Evolutionary conservation across 2,329 filamentous ascomycete genomes (phyloP).

Genomic region (Conoideocrella luteorostrata): DNA sequence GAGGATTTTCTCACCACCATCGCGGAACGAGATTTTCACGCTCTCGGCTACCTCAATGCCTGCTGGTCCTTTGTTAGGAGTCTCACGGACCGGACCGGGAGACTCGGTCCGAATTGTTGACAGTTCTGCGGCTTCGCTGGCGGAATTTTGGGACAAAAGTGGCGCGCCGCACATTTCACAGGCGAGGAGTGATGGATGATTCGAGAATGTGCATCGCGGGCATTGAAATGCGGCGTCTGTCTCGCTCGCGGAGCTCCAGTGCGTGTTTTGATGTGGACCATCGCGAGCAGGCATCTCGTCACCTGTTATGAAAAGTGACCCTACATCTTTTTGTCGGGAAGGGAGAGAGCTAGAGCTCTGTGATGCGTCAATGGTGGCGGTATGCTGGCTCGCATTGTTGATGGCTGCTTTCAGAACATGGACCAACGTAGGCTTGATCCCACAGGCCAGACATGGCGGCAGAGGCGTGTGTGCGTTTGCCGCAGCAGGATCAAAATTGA

Average conservation of each 20-base stretch:
- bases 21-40: constrained; percentile 87
- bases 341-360: neutral
- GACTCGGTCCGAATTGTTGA: constrained; percentile 57
- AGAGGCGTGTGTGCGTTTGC: constrained; percentile 74
- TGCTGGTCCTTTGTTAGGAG: constrained; percentile 19
- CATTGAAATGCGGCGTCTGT: constrained; percentile 53
- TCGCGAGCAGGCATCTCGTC: too few species aligned
- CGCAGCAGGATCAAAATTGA: constrained; percentile 83
- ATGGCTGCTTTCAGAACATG: constrained; percentile 85
- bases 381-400: constrained; percentile 58
- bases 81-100: constrained; percentile 62
- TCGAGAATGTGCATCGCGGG: constrained; percentile 86
- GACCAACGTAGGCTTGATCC: constrained; percentile 81
- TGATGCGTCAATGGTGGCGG: constrained; percentile 8
- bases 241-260: constrained; percentile 6
- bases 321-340: neutral
- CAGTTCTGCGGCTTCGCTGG: constrained; percentile 26
- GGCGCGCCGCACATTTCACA: constrained; percentile 91
- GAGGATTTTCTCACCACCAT: constrained; percentile 83
- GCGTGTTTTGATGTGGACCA: neutral
- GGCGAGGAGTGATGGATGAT: constrained; percentile 76
- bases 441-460: constrained; percentile 84
- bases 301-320: neutral
- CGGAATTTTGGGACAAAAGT: constrained; percentile 49
- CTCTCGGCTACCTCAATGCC: constrained; percentile 58